These are phyloP conservation scores for Parafenestella ontariensis DNA, from an alignment of 2,329 filamentous ascomycete species.

Conservation along the genomic window DNA sequence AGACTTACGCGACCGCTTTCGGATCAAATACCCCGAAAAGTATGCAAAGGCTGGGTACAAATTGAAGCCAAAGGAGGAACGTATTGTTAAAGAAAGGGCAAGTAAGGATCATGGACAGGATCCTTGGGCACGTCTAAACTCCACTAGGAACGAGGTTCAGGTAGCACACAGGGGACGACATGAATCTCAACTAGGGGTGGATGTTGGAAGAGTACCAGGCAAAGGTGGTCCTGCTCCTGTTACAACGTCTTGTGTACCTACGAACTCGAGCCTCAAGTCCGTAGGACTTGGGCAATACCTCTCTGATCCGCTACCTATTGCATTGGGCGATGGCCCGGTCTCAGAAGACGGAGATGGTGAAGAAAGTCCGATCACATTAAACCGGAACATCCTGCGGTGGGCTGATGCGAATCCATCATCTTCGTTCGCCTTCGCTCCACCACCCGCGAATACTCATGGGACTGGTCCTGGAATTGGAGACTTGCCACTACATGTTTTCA, in stretches of 20 bases:
- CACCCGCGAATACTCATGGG: background rate
- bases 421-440: background rate
- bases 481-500: background rate
- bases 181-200: background rate
- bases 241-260: background rate
- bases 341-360: conserved; percentile 31
- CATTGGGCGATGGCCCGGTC: conserved; percentile 19
- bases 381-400: conserved; percentile 50
- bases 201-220: background rate
- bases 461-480: background rate
- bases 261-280: background rate
- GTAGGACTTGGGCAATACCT: conserved; percentile 9
- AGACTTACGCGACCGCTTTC: conserved; percentile 68
- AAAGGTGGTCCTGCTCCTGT: background rate
- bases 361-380: conserved; percentile 44
- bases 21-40: conserved; percentile 64
- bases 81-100: conserved; percentile 21
- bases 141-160: conserved; percentile 4
- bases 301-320: conserved; percentile 18
- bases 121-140: background rate
- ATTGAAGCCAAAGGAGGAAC: conserved; percentile 41
- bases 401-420: conserved; percentile 42
- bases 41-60: conserved; percentile 60
- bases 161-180: background rate
- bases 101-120: conserved; percentile 21